Conservation (phyloP, 2,329 filamentous ascomycete genomes). For the Catunica adiposa region DNA sequence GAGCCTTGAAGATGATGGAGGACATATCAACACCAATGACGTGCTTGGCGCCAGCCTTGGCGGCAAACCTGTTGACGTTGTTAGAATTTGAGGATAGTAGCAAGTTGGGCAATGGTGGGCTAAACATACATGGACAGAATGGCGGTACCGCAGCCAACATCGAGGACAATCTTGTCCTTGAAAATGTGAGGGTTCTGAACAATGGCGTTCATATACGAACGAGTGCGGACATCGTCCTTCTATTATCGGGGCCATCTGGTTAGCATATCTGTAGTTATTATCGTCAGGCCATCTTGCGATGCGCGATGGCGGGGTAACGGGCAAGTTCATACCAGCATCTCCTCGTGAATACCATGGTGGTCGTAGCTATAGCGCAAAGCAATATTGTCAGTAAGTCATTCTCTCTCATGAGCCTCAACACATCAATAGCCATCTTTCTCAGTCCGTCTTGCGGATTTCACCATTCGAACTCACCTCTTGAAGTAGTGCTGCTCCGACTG, state of each 20-base stretch:
- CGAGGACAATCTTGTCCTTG: constrained; percentile 70
- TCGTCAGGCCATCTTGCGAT: not conserved
- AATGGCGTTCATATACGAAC: constrained; percentile 93
- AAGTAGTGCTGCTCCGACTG: constrained; percentile 99
- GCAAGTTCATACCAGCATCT: constrained; percentile 68
- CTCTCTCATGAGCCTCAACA: not conserved
- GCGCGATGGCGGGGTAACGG: not conserved
- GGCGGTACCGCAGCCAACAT: constrained; percentile 91
- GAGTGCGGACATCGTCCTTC: constrained; percentile 97
- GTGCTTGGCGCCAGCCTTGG: constrained; percentile 90
- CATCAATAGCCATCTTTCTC: not conserved
- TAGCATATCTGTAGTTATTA: constrained; percentile 14
- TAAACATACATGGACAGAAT: constrained; percentile 86
- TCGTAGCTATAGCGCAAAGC: constrained; percentile 53
- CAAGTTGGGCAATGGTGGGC: constrained; percentile 12
- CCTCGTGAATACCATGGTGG: constrained; percentile 98
- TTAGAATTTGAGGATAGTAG: constrained; percentile 11
- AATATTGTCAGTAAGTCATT: not conserved
- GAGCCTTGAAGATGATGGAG: constrained; percentile 96
- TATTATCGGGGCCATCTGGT: constrained; percentile 24
- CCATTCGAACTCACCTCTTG: constrained; percentile 54
- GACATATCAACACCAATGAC: constrained; percentile 99
- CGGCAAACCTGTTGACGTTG: constrained; percentile 60
- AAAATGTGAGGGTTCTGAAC: constrained; percentile 93
- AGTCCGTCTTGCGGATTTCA: not conserved